These are phyloP conservation scores for Hypholoma fasciculare DNA, from an alignment of 768 basidiomycete species.

Conservation along the genomic window DNA sequence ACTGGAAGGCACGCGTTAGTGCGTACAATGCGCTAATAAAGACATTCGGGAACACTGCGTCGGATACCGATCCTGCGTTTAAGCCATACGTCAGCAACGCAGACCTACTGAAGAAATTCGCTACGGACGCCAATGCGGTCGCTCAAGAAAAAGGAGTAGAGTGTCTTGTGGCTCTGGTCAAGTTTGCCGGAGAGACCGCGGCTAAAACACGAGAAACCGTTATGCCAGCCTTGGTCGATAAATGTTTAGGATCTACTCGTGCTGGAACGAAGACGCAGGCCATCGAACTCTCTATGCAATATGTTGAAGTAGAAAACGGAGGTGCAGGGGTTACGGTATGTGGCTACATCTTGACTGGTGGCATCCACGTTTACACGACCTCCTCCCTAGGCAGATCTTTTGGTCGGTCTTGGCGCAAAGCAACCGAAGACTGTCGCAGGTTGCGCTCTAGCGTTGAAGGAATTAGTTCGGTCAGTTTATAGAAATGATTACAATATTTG, in stretches of 20 bases:
- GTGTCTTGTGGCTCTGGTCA: slow-evolving; percentile 80
- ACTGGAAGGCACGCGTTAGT: slow-evolving; percentile 97
- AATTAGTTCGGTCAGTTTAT: slow-evolving; percentile 73
- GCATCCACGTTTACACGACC: slow-evolving; percentile 27
- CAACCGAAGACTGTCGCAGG: slow-evolving; percentile 93
- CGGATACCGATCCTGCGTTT: slow-evolving; percentile 94
- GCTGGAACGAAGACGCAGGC: slow-evolving; percentile 89
- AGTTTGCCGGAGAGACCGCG: slow-evolving; percentile 88
- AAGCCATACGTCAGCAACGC: slow-evolving; percentile 80
- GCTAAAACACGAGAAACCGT: slow-evolving; percentile 80
- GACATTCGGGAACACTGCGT: slow-evolving; percentile 85
- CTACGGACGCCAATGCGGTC: slow-evolving; percentile 89
- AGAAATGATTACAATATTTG: background rate
- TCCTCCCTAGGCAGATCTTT: slow-evolving; percentile 61
- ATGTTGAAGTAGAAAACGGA: slow-evolving; percentile 90
- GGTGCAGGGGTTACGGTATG: slow-evolving; percentile 88
- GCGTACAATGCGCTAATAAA: slow-evolving; percentile 89
- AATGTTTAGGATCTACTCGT: slow-evolving; percentile 89
- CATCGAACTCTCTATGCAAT: slow-evolving; percentile 82
- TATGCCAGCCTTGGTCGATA: slow-evolving; percentile 92
- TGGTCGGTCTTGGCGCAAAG: slow-evolving; percentile 87
- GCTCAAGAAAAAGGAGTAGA: slow-evolving; percentile 98
- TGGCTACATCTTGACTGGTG: slow-evolving; percentile 28
- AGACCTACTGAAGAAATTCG: slow-evolving; percentile 84
- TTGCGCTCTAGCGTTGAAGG: slow-evolving; percentile 74